A percentile compares a stretch with the other conserved stretches of the same genome.
Evolutionary conservation across 352 stramenopile species (phyloP).

Genomic region (Salisapilia sapeloensis): DNA sequence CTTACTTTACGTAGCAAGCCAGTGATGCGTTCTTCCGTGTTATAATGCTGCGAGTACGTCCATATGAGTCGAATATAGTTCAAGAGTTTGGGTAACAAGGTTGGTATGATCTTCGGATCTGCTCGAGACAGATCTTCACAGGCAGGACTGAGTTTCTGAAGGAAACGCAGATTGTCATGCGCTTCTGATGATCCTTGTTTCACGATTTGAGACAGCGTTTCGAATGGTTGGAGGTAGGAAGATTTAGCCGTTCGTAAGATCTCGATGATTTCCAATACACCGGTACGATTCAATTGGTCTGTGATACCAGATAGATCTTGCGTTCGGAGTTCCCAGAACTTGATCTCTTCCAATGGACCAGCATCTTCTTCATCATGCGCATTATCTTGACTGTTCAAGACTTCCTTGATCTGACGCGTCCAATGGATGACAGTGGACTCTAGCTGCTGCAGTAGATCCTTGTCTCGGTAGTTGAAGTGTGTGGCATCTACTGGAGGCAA

Average conservation of each 20-base stretch:
- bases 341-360: conserved; percentile 89
- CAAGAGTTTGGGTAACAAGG: conserved; percentile 83
- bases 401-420: conserved; percentile 94
- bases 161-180: conserved; percentile 89
- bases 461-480: conserved; percentile 82
- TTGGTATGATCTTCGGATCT: conserved; percentile 78
- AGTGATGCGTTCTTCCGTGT: conserved; percentile 87
- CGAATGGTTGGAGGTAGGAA: conserved; percentile 87
- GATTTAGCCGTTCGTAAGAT: conserved; percentile 81
- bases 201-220: conserved; percentile 86
- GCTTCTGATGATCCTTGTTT: conserved; percentile 83
- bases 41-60: conserved; percentile 88
- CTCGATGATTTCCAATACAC: conserved; percentile 84
- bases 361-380: conserved; percentile 79
- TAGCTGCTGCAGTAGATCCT: conserved; percentile 92
- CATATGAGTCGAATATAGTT: conserved; percentile 91
- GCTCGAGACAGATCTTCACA: conserved; percentile 80
- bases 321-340: conserved; percentile 89
- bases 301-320: conserved; percentile 88
- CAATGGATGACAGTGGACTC: conserved; percentile 94
- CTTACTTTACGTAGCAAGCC: conserved; percentile 87
- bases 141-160: conserved; percentile 84
- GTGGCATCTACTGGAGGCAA: conserved; percentile 66
- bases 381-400: conserved; percentile 93
- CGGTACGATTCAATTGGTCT: conserved; percentile 81